A percentile compares a stretch with the other conserved stretches of the same genome.
Evolutionary conservation across 2,329 filamentous ascomycete genomes (phyloP).

Genomic region (Exophiala viscosa): DNA sequence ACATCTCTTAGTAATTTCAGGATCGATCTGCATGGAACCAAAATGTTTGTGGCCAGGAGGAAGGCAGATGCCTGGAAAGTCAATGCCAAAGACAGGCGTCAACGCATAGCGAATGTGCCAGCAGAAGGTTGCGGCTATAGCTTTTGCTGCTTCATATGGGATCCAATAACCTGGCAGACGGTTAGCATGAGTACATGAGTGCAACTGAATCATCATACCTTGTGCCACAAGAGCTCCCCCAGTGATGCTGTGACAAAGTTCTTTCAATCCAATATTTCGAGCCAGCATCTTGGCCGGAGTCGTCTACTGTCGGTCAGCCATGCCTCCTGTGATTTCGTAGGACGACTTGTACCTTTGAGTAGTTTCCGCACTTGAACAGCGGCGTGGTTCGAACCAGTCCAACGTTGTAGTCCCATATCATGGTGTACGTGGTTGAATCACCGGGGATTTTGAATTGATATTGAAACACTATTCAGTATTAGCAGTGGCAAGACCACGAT

Average conservation of each 20-base stretch:
- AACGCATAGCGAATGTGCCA: constrained; percentile 76
- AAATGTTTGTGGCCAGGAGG: constrained; percentile 61
- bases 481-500: constrained; percentile 12
- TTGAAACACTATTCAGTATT: constrained; percentile 63
- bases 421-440: constrained; percentile 63
- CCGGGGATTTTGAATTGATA: constrained; percentile 74
- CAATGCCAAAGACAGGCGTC: constrained; percentile 82
- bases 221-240: constrained; percentile 86
- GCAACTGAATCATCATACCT: constrained; percentile 52
- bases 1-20: constrained; percentile 52
- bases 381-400: constrained; percentile 91
- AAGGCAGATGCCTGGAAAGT: constrained; percentile 71
- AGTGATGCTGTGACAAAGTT: constrained; percentile 93
- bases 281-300: constrained; percentile 79
- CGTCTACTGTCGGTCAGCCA: constrained; percentile 55
- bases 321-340: not conserved
- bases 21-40: constrained; percentile 64
- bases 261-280: constrained; percentile 73
- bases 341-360: constrained; percentile 66
- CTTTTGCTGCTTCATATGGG: constrained; percentile 80
- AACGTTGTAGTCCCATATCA: constrained; percentile 97
- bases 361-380: constrained; percentile 87
- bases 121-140: constrained; percentile 87
- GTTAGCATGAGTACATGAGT: constrained; percentile 13
- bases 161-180: constrained; percentile 80